phyloP scores from a whole-genome alignment of 805 yeast species.

The Hanseniaspora pseudoguilliermondii region DNA sequence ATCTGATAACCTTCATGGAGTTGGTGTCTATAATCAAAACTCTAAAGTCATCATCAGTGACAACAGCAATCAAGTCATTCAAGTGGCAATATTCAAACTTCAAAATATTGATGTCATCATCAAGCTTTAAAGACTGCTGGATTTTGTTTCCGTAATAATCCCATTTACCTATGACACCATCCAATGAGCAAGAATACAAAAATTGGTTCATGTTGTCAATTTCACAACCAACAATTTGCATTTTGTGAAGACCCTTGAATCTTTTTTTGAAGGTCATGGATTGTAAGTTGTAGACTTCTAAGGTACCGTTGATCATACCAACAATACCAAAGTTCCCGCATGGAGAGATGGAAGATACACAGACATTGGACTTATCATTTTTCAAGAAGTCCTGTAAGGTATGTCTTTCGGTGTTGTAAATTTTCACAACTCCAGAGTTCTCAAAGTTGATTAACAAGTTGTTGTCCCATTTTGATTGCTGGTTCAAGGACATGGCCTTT shows the following conservation, averaged over 20 bases:
- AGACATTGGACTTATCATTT: conserved; percentile 60
- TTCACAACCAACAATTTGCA: conserved; percentile 76
- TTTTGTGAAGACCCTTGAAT: conserved; percentile 51
- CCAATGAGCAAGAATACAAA: conserved; percentile 78
- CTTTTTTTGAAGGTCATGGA: conserved; percentile 71
- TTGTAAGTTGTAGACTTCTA: conserved; percentile 79
- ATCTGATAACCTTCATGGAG: conserved; percentile 74
- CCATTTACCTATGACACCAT: conserved; percentile 78
- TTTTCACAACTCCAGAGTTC: conserved; percentile 69
- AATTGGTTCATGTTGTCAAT: conserved; percentile 82
- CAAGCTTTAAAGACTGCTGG: conserved; percentile 53
- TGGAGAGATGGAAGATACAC: conserved; percentile 64
- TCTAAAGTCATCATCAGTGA: conserved; percentile 66
- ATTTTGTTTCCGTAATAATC: conserved; percentile 63
- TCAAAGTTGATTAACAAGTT: conserved; percentile 80
- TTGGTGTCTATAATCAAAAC: conserved; percentile 71
- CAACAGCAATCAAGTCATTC: conserved; percentile 73
- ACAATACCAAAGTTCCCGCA: conserved; percentile 94
- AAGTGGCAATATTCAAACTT: conserved; percentile 46
- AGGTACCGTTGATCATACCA: conserved; percentile 77
- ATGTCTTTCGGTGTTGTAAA: conserved; percentile 73
- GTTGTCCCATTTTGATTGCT: conserved; percentile 77
- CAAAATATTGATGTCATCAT: conserved; percentile 66
- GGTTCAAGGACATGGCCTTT: conserved; percentile 57
- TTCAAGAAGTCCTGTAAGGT: conserved; percentile 41